Percentiles rank a stretch among this genome's conserved stretches.
Evolutionary conservation across 2,329 filamentous ascomycete species (phyloP).

Genomic region (Neopestalotiopsis sp.): DNA sequence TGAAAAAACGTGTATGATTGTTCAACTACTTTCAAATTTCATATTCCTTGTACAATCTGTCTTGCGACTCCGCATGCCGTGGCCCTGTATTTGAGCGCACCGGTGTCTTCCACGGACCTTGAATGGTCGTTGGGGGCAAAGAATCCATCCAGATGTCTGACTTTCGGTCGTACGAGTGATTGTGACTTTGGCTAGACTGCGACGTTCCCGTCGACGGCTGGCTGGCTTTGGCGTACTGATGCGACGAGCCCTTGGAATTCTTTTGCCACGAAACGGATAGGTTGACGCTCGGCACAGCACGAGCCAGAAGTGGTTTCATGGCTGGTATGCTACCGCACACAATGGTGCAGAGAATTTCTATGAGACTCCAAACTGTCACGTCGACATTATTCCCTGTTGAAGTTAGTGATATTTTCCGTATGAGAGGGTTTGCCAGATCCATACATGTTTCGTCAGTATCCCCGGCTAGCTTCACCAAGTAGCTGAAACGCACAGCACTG

Average conservation of each 20-base stretch:
- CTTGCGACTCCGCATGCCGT: constrained; percentile 1
- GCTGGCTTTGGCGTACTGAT: neutral
- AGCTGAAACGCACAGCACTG: constrained; percentile 4
- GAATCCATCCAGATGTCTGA: neutral
- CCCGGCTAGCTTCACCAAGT: neutral
- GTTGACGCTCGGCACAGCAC: neutral
- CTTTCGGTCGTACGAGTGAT: neutral
- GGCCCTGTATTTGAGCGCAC: neutral
- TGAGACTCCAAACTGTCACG: constrained; percentile 2
- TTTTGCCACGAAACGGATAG: neutral
- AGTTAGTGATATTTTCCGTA: neutral
- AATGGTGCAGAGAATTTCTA: constrained; percentile 8
- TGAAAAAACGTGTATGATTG: too few species aligned
- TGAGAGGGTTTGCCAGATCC: neutral
- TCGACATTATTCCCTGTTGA: constrained; percentile 4
- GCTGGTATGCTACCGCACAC: constrained; percentile 8
- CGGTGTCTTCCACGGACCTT: neutral
- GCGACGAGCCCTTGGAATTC: neutral
- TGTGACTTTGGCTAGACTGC: neutral
- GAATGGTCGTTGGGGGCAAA: neutral
- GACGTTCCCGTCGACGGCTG: neutral
- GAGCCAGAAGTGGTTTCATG: neutral
- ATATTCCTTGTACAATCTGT: neutral
- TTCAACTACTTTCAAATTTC: neutral
- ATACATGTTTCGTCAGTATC: neutral